These are phyloP conservation scores for Claviceps sp. DNA, from an alignment of 2,329 filamentous ascomycete genomes.

Conservation along the genomic window DNA sequence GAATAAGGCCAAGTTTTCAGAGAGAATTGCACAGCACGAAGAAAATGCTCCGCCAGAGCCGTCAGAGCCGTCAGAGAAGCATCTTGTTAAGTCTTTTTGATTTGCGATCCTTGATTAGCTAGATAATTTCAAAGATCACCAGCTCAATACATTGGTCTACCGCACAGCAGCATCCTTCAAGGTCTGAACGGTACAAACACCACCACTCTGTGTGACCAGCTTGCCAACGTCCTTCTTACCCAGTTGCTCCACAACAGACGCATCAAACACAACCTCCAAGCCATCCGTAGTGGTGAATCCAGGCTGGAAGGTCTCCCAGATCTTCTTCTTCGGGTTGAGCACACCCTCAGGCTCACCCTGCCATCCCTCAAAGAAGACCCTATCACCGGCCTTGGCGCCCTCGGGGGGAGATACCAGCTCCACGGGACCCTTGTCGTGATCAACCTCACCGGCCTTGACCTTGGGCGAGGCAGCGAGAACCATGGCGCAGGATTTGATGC, in stretches of 20 bases:
- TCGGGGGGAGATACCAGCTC: slow-evolving; percentile 80
- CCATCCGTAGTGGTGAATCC: slow-evolving; percentile 81
- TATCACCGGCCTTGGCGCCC: slow-evolving; percentile 67
- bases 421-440: slow-evolving; percentile 78
- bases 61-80: too few species aligned
- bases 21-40: too few species aligned
- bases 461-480: slow-evolving; percentile 88
- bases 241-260: slow-evolving; percentile 59
- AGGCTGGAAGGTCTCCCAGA: slow-evolving; percentile 94
- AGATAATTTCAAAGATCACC: background rate
- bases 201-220: slow-evolving; percentile 65
- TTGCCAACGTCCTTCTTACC: slow-evolving; percentile 54
- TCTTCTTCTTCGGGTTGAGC: slow-evolving; percentile 98
- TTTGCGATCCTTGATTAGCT: background rate
- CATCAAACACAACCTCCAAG: slow-evolving; percentile 79
- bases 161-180: slow-evolving; percentile 71
- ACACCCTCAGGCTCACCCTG: slow-evolving; percentile 83
- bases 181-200: slow-evolving; percentile 69
- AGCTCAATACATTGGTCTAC: slow-evolving; percentile 24
- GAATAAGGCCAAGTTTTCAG: background rate
- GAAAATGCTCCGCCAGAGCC: too few species aligned
- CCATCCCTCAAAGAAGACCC: slow-evolving; percentile 91
- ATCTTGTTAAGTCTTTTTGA: background rate
- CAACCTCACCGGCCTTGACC: slow-evolving; percentile 65
- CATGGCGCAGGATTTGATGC: slow-evolving; percentile 68